A percentile compares a stretch with the other conserved stretches of the same genome.
Conservation (phyloP, 73 alveolate genomes). For the Tetrahymena borealis region DNA sequence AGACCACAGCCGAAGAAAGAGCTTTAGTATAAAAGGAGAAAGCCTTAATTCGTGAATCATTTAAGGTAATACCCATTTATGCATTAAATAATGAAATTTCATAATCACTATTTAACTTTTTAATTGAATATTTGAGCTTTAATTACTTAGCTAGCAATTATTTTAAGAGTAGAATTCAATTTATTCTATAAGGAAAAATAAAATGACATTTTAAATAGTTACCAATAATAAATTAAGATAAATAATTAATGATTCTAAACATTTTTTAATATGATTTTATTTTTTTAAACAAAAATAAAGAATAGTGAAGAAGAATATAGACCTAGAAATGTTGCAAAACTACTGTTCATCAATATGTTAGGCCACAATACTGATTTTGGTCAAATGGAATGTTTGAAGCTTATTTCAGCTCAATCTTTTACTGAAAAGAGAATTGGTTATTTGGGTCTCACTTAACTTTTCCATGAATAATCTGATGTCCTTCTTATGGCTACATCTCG, state of each 20-base stretch:
- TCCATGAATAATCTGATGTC: slow-evolving; percentile 97
- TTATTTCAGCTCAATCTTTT: slow-evolving; percentile 91
- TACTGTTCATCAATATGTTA: slow-evolving; percentile 88
- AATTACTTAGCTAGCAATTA: too few species aligned
- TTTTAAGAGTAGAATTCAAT: too few species aligned
- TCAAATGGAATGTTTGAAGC: slow-evolving; percentile 95
- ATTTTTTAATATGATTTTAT: too few species aligned
- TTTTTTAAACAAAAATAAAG: slow-evolving; percentile 19
- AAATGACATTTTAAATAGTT: too few species aligned
- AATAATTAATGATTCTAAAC: too few species aligned
- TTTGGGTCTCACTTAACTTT: slow-evolving; percentile 94
- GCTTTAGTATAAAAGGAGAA: slow-evolving; percentile 93
- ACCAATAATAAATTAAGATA: too few species aligned
- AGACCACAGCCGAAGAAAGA: slow-evolving; percentile 95
- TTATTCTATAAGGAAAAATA: too few species aligned
- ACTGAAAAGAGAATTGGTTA: slow-evolving; percentile 99
- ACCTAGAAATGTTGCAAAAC: slow-evolving; percentile 92
- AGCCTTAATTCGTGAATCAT: slow-evolving; percentile 97
- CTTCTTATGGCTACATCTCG: slow-evolving; percentile 93
- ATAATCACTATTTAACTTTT: neutral
- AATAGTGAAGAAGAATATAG: slow-evolving; percentile 90
- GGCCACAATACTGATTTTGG: slow-evolving; percentile 69
- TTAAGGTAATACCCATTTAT: slow-evolving; percentile 63
- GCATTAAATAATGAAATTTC: neutral
- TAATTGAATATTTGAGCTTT: too few species aligned